Conservation (phyloP, 441 rosid genomes). For the Raphanus hybrid region DNA sequence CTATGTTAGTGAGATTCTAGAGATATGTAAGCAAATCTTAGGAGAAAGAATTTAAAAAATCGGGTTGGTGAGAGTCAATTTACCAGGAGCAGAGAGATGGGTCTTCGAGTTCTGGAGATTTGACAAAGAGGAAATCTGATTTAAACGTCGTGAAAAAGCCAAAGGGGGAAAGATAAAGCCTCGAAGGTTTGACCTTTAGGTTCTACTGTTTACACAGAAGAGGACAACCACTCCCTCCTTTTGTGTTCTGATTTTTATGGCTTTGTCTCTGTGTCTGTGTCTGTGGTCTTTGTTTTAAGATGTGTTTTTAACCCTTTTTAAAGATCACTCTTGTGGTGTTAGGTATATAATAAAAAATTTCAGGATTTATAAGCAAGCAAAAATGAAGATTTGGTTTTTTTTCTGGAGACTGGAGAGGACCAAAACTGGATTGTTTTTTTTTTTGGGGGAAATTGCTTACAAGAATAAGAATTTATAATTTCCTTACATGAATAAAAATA, state of each 20-base stretch:
- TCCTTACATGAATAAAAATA: neutral
- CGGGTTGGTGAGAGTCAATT: conserved; percentile 26
- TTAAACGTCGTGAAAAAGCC: conserved; percentile 15
- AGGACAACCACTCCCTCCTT: conserved; percentile 5
- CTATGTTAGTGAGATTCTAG: neutral
- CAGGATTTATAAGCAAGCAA: neutral
- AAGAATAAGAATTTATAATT: neutral
- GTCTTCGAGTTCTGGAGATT: conserved; percentile 20
- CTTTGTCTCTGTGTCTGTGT: conserved; percentile 14
- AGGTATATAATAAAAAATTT: neutral
- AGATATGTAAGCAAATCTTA: neutral
- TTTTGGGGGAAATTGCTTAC: neutral
- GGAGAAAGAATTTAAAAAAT: neutral
- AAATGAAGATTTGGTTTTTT: neutral
- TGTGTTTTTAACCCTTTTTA: conserved; percentile 21
- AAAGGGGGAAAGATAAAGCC: conserved; percentile 26
- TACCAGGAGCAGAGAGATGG: conserved; percentile 36
- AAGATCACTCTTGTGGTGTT: conserved; percentile 23
- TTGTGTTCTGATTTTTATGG: conserved; percentile 12
- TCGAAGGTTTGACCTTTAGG: conserved; percentile 40
- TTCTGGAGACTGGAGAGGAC: neutral
- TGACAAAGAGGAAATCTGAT: conserved; percentile 25
- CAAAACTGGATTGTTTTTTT: neutral
- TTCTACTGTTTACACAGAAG: conserved; percentile 36
- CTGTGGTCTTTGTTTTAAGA: conserved; percentile 41